Percentiles rank a stretch among this genome's conserved stretches.
These are phyloP conservation scores for Lactarius psammicola DNA, from an alignment of 768 basidiomycete genomes.

Conservation along the genomic window DNA sequence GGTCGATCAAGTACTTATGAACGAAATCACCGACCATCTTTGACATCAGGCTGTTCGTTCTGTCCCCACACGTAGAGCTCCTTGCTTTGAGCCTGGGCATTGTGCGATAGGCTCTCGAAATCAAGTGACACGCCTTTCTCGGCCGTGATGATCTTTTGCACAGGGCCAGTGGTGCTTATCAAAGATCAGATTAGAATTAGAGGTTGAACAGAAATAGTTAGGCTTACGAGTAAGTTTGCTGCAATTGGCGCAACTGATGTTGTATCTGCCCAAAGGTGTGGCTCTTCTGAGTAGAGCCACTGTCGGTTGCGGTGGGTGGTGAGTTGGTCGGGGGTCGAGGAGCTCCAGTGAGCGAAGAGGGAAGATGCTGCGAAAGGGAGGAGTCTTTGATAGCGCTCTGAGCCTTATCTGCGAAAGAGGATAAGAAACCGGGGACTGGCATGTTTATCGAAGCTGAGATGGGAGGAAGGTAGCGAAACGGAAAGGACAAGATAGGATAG, in stretches of 20 bases:
- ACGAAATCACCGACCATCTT: conserved; percentile 56
- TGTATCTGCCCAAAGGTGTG: conserved; percentile 62
- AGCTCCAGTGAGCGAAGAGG: conserved; percentile 40
- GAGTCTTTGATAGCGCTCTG: conserved; percentile 66
- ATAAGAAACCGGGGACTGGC: conserved; percentile 61
- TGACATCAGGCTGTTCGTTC: conserved; percentile 64
- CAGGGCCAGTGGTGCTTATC: conserved; percentile 54
- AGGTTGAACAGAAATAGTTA: neutral
- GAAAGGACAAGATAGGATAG: conserved; percentile 22
- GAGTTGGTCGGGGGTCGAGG: conserved; percentile 35
- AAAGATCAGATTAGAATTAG: neutral
- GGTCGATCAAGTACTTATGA: neutral
- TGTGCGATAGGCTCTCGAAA: conserved; percentile 62
- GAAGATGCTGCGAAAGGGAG: conserved; percentile 56
- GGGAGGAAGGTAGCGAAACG: conserved; percentile 19
- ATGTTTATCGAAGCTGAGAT: conserved; percentile 37
- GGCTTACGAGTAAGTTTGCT: conserved; percentile 71
- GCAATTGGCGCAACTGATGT: conserved; percentile 68
- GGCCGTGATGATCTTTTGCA: conserved; percentile 77
- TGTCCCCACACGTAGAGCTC: conserved; percentile 88
- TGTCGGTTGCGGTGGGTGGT: conserved; percentile 17
- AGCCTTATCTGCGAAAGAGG: conserved; percentile 73
- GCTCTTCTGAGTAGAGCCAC: conserved; percentile 42
- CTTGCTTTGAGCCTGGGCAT: conserved; percentile 73
- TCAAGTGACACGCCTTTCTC: conserved; percentile 79